A percentile compares a stretch with the other conserved stretches of the same genome.
Conservation (phyloP, 2,329 filamentous ascomycete genomes). For the Penicillium sp. region DNA sequence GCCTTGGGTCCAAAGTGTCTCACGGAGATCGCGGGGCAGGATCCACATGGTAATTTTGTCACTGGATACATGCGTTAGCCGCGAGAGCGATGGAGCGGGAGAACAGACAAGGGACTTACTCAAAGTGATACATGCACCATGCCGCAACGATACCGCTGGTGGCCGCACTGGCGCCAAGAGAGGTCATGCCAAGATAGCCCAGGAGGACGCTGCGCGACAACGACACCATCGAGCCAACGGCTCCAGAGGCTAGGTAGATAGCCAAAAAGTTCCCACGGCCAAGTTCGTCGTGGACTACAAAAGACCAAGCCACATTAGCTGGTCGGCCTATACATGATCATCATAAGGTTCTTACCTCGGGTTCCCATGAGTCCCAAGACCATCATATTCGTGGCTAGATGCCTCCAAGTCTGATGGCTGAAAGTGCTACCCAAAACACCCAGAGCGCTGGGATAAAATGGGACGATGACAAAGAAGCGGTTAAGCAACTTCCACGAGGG, state of each 20-base stretch:
- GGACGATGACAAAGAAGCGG: constrained; percentile 57
- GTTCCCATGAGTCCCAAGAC: constrained; percentile 58
- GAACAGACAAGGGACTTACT: constrained; percentile 35
- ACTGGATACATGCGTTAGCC: constrained; percentile 27
- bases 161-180: constrained; percentile 55
- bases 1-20: constrained; percentile 46
- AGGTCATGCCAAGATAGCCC: constrained; percentile 48
- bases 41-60: constrained; percentile 46
- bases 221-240: constrained; percentile 50
- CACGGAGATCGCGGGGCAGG: constrained; percentile 42
- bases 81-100: neutral
- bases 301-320: neutral
- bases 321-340: too few species aligned
- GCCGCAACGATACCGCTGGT: constrained; percentile 54
- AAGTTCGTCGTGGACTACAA: constrained; percentile 43
- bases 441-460: constrained; percentile 55
- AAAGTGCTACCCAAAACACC: constrained; percentile 59
- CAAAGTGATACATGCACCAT: constrained; percentile 50
- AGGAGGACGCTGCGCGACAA: constrained; percentile 49
- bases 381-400: constrained; percentile 58
- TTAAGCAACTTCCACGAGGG: constrained; percentile 59
- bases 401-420: constrained; percentile 57
- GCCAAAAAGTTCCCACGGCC: constrained; percentile 59
- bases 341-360: constrained; percentile 34
- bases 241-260: constrained; percentile 53